Evolutionary conservation across 495 filamentous ascomycete genomes (phyloP).

Genomic region (Haplographium delicatum): DNA sequence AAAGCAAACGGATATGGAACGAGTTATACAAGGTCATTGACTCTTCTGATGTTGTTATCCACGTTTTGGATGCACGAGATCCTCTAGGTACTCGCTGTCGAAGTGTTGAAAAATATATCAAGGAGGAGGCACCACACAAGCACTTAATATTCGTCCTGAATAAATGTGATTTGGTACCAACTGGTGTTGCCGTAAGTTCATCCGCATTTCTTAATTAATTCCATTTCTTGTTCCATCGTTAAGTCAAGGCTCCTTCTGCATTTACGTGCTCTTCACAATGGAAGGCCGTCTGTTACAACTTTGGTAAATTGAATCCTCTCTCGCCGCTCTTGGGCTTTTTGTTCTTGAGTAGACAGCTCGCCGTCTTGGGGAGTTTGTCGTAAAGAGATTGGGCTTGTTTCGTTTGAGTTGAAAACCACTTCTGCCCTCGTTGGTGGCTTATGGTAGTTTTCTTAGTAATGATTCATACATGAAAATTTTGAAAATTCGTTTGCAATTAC

Average conservation of each 20-base stretch:
- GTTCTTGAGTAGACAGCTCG: constrained; percentile 59
- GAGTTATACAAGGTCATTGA: constrained; percentile 98
- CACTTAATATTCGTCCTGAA: constrained; percentile 90
- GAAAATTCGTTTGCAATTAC: constrained; percentile 18
- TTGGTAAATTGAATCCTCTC: constrained; percentile 83
- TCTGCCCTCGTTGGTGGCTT: constrained; percentile 36
- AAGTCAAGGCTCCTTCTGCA: constrained; percentile 87
- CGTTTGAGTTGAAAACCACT: constrained; percentile 82
- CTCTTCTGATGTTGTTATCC: constrained; percentile 91
- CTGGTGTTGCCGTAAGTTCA: constrained; percentile 82
- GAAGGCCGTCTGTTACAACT: constrained; percentile 91
- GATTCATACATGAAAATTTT: constrained; percentile 74
- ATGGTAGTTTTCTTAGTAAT: constrained; percentile 95
- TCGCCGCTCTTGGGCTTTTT: constrained; percentile 55
- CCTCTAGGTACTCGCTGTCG: constrained; percentile 85
- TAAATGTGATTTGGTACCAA: constrained; percentile 95
- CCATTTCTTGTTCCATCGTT: constrained; percentile 52
- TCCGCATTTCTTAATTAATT: constrained; percentile 19
- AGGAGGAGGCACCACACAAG: constrained; percentile 90
- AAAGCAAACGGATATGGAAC: constrained; percentile 95
- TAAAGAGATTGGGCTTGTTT: constrained; percentile 54
- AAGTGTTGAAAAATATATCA: constrained; percentile 89
- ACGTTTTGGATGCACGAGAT: constrained; percentile 91
- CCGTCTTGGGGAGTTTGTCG: constrained; percentile 86
- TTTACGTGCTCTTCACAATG: constrained; percentile 49